Base-by-base conservation (phyloP, 768 basidiomycete species). In the Lactifluus echinatus region DNA sequence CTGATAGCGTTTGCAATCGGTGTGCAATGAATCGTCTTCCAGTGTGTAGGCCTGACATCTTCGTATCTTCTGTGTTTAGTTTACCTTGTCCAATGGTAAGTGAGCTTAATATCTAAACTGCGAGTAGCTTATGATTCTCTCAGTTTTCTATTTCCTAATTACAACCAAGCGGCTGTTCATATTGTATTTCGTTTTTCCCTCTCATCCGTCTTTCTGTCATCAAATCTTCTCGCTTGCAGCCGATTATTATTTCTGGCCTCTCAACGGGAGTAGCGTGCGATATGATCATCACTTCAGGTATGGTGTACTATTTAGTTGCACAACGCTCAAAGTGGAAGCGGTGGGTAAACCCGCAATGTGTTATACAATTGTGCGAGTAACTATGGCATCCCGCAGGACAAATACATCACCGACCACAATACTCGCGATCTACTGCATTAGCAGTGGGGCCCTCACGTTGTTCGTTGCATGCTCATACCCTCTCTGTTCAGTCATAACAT, bases 281-380 rank as follows among this genome's bases (percentile, higher is more conserved):
- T 24, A 24, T 54, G 12, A 39, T 7, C 34, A 54, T 54, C 36
- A 37, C 53, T 17, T 12, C 23, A n/a, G 21, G 34, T 17, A 54
- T 54, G 53, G 53, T 54, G n/a, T 54, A 54, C 26, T 47, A 46
- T 24, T 39, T 54, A 21, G n/a, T 36, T 10, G 14, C 24, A 15
- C 43, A 45, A 26, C 17, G 36, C 10, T 4, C 44, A 24, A 19
- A 26, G 17, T 24, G 19, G 36, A 54, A 28, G 19, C 45, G 34
- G 53, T 54, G 36, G 28, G 53, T 23, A 39, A 28, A 39, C 29
- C 12, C 15, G 3, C 19, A 0, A 4, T 26, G 4, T 17, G 36
- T 15, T 11, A 19, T 29, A 36, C 29, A 42, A 33, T n/a, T 4
- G 11, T 29, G 11, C 10, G 29, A 53, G 42, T 29, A 29, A 24